A percentile compares a stretch with the other conserved stretches of the same genome.
These are phyloP conservation scores for Camellia oleifera DNA, from an alignment of 179 eudicot genomes.

Conservation along the genomic window DNA sequence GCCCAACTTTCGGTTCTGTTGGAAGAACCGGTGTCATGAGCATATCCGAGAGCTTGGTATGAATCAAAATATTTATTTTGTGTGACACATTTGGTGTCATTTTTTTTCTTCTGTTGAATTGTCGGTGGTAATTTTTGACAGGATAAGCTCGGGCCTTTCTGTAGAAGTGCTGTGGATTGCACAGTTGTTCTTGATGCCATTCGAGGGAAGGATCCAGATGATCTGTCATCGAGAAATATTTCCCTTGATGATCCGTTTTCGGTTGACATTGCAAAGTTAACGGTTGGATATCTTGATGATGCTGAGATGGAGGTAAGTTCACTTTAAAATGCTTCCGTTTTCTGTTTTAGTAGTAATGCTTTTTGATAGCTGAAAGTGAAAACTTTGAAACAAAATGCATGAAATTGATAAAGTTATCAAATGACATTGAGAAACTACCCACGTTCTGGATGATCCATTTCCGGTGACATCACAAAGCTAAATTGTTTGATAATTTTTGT, in stretches of 20 bases:
- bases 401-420: no score
- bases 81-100: not conserved
- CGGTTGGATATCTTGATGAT: constrained; percentile 88
- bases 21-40: constrained; percentile 95
- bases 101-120: not conserved
- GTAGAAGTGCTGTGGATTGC: constrained; percentile 86
- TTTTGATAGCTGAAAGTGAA: no score
- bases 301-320: constrained; percentile 76
- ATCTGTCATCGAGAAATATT: constrained; percentile 67
- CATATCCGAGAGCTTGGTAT: constrained; percentile 88
- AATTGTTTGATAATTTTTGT: not conserved
- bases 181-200: constrained; percentile 65
- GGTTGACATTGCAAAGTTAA: constrained; percentile 70
- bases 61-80: not conserved
- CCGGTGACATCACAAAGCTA: not conserved
- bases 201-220: constrained; percentile 84
- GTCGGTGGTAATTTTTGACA: constrained; percentile 22
- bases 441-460: no score
- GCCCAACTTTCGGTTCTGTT: constrained; percentile 84
- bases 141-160: constrained; percentile 97
- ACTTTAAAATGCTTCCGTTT: no score
- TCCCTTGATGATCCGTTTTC: constrained; percentile 67
- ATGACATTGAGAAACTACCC: no score
- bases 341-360: no score
- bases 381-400: no score